Evolutionary conservation across 768 basidiomycete species (phyloP), one percentile per base, ranked within the genome.

Genomic region (Amanita molliuscula): DNA sequence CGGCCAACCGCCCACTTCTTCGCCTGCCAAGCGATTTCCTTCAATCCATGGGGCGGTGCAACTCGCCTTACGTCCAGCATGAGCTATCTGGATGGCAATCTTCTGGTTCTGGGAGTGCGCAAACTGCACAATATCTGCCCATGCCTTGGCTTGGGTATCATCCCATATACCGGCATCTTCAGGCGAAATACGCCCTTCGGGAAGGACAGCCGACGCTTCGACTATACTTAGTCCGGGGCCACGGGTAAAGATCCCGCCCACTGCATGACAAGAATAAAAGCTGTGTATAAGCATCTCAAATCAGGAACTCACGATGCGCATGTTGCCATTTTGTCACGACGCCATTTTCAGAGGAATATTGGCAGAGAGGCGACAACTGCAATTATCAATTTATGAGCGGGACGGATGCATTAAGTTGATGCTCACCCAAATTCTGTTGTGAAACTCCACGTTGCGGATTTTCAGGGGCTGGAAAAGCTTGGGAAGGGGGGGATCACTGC

Each of bases 61-160:
- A 7, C 78, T 80, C 0, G 77, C 84, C 61, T 88, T 89, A n/a
- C 86, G 71, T 0, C 88, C 87, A 0, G 84, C 82, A 54, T 90
- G 87, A 0, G 75, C 81, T 15, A 89, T 73, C 55, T 90, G 88
- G 48, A 88, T 81, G 7, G 70, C 87, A 18, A 88, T 75, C 44
- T 81, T 79, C 59, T 83, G 78, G 42, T 71, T 75, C 55, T 83
- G 81, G 0, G 79, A 76, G 58, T 85, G 82, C n/a, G 82, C 82
- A 48, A 86, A 85, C 51, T 82, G 76, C 58, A 81, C 75, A 55
- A 88, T 69, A 33, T 73, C 62, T 51, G 71, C 67, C 36, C 76
- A 58, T 1, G 64, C 55, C 13, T 62, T 68, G 54, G 66, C 71
- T 34, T 86, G 84, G 1, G 67, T 66, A 52, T 83, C 84, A 20